Percentiles rank a stretch among this genome's conserved stretches.
phyloP scores from a whole-genome alignment of 2,329 filamentous ascomycete species.

The Daldinia sp. region DNA sequence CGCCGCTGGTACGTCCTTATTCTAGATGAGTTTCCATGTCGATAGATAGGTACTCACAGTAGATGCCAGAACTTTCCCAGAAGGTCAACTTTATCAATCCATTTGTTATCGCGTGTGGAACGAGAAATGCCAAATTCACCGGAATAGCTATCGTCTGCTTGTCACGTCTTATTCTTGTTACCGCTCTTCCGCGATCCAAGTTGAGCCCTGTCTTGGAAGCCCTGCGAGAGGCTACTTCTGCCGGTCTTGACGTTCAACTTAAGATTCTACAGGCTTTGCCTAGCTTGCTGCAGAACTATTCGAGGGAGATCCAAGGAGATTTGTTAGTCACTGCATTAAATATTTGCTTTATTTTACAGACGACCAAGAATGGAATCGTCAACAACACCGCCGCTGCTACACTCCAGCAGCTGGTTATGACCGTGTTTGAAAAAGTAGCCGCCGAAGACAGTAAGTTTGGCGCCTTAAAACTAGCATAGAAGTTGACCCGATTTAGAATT shows the following conservation, averaged over 20 bases:
- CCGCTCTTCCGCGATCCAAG: conserved; percentile 79
- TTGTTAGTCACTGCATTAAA: conserved; percentile 84
- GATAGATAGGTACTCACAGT: conserved; percentile 29
- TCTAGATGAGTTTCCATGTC: not conserved
- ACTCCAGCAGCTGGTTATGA: conserved; percentile 89
- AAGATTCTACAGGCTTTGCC: conserved; percentile 95
- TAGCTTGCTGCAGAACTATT: conserved; percentile 89
- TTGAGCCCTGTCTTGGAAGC: conserved; percentile 89
- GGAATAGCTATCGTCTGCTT: conserved; percentile 87
- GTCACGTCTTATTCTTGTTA: conserved; percentile 84
- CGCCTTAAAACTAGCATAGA: not conserved
- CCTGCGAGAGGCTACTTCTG: conserved; percentile 82
- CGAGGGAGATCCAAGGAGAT: conserved; percentile 79
- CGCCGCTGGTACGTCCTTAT: conserved; percentile 65
- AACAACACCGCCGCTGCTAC: conserved; percentile 98
- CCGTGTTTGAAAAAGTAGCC: conserved; percentile 90
- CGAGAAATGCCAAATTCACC: conserved; percentile 89
- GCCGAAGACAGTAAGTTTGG: conserved; percentile 76
- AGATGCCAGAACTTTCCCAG: conserved; percentile 76
- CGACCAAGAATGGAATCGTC: conserved; percentile 90
- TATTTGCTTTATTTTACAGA: conserved; percentile 90
- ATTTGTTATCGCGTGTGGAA: conserved; percentile 91
- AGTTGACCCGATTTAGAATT: conserved; percentile 48
- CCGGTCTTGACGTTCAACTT: conserved; percentile 87
- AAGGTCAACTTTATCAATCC: conserved; percentile 87